phyloP scores from a whole-genome alignment of 2,329 filamentous ascomycete species.

The Cladosporium sphaerospermum region DNA sequence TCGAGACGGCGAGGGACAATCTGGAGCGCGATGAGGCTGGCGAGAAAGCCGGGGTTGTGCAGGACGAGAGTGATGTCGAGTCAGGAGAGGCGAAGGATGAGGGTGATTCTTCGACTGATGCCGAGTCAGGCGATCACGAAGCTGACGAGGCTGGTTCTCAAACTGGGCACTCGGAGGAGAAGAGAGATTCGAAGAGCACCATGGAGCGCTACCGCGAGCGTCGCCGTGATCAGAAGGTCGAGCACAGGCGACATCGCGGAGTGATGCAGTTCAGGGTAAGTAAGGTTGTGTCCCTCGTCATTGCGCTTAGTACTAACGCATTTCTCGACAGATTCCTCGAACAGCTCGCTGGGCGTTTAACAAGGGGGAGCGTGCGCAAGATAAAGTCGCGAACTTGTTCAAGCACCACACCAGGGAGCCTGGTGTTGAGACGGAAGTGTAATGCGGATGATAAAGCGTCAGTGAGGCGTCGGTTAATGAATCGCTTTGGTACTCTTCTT shows the following conservation, averaged over 20 bases:
- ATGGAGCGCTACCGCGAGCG: slow-evolving; percentile 47
- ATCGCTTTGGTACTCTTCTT: neutral
- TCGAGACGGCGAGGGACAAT: slow-evolving; percentile 56
- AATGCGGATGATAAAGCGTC: neutral
- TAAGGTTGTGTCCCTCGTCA: slow-evolving; percentile 40
- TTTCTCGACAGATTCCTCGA: slow-evolving; percentile 36
- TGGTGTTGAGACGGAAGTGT: slow-evolving; percentile 66
- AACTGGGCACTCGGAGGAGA: slow-evolving; percentile 5
- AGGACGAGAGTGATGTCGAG: slow-evolving; percentile 10
- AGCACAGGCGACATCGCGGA: slow-evolving; percentile 61
- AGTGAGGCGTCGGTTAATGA: neutral
- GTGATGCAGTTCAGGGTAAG: slow-evolving; percentile 70
- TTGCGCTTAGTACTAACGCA: neutral
- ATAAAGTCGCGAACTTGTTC: slow-evolving; percentile 43
- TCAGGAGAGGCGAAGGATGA: slow-evolving; percentile 5
- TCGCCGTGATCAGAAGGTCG: slow-evolving; percentile 54
- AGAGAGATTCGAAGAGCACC: slow-evolving; percentile 31
- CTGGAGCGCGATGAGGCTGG: slow-evolving; percentile 34
- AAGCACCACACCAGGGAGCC: slow-evolving; percentile 53
- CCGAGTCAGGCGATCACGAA: slow-evolving; percentile 15
- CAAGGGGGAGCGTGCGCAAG: slow-evolving; percentile 48
- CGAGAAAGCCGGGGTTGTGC: slow-evolving; percentile 21
- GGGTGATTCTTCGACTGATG: slow-evolving; percentile 15
- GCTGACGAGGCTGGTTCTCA: neutral
- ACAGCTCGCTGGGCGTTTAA: slow-evolving; percentile 55